Percentiles rank a stretch among this genome's conserved stretches.
phyloP scores from a whole-genome alignment of 108 stramenopile species.

The Pseudonitzschia delicatissima region DNA sequence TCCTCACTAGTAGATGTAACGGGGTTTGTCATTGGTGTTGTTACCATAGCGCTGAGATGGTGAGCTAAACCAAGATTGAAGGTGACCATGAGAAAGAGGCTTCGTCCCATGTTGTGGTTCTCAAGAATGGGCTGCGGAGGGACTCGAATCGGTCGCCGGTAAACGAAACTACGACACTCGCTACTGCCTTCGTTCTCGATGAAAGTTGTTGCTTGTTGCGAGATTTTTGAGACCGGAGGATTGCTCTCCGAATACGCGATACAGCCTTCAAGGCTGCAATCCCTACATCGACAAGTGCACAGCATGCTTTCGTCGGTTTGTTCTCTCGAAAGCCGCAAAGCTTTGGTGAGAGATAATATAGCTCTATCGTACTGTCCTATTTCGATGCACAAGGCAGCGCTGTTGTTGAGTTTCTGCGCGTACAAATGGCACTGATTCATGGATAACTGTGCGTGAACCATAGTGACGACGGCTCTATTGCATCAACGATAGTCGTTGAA shows the following conservation, averaged over 20 bases:
- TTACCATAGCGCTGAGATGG: conserved; percentile 1
- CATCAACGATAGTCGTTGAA: too few species aligned
- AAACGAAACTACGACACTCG: not conserved
- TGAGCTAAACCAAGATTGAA: conserved; percentile 25
- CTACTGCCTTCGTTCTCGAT: not conserved
- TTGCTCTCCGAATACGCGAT: conserved; percentile 5
- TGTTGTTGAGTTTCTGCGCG: conserved; percentile 9
- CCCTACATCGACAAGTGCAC: not conserved
- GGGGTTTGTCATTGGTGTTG: not conserved
- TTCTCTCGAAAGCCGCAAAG: conserved; percentile 2
- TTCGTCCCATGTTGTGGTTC: not conserved
- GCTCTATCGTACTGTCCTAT: conserved; percentile 15
- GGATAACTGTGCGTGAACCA: too few species aligned
- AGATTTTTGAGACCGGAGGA: not conserved
- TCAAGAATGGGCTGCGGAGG: not conserved
- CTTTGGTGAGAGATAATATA: conserved; percentile 6
- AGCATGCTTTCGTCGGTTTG: not conserved
- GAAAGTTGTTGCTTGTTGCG: not conserved
- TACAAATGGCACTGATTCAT: conserved; percentile 1
- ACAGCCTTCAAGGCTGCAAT: conserved; percentile 12
- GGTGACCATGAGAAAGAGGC: conserved; percentile 8
- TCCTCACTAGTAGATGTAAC: not conserved
- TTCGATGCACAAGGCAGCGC: conserved; percentile 15
- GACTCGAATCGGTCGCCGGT: not conserved
- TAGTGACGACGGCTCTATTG: too few species aligned